Base-by-base conservation (phyloP, 1,284 basidiomycete genomes). In the Heterobasidion irregulare region DNA sequence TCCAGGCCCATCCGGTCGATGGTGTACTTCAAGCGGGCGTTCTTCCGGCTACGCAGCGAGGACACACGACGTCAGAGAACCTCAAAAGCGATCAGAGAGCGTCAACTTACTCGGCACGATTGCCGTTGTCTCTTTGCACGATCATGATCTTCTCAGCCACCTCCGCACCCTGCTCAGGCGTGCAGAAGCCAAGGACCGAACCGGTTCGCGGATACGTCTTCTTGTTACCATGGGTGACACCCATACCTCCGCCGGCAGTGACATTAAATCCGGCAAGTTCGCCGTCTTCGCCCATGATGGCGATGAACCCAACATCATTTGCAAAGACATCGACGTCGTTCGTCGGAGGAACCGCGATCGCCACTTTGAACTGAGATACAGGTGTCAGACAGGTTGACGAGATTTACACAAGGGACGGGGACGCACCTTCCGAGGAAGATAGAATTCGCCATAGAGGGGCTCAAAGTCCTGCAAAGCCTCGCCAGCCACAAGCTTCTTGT, bases 211-310 rank as follows among this genome's bases (percentile, higher is more conserved):
- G 97, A 71, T 99, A 99, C 0, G 96, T 99, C 77, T 96, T 95
- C 79, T 98, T 99, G 80, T 94, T 97, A 53, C 92, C 94, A 68
- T 99, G 95, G 0, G 96, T 98, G 49, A 99, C 96, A 72, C 96
- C 96, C 96, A 99, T 99, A 57, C 96, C 97, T 66, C 96, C 96
- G 63, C 96, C 94, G 48, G 90, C 78, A 38, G 87, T 76, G 58
- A 97, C 92, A 65, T 97, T 95, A 79, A 96, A 97, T 46, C 94
- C 94, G 56, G 82, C 76, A 35, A 96, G 74, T 58, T 86, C 75
- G 51, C 89, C 89, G 41, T 84, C 70, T 50, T 79, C 72, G 64
- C 88, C 83, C 15, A 92, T 82, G 61, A 98, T 92, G 35, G 94
- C 94, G 61, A 98, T 97, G 73, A 94, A 95, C 18, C 95, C 95